Base-by-base conservation (phyloP, 2,329 filamentous ascomycete species). In the Fusarium robinianum region DNA sequence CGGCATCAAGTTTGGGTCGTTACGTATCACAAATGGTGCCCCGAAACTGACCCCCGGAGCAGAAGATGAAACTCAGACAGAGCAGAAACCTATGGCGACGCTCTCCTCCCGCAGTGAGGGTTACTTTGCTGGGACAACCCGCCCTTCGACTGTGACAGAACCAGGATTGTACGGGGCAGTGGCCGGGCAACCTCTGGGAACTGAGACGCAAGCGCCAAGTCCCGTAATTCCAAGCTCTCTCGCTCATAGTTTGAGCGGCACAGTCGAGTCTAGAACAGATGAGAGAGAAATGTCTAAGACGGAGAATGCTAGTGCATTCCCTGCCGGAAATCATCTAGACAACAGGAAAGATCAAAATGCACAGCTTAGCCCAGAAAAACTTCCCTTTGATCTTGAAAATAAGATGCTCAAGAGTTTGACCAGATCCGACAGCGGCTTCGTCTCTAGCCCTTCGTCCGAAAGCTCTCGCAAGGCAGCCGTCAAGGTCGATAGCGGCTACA, bases 401-500 rank as follows among this genome's bases (percentile, higher is more conserved):
- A 52, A 53, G 44, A 43, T 56, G 26, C 32, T 55, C 24, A 57
- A 55, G 25, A 51, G 43, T 6, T 31, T 67, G 22, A 49, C 43
- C 8, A 62, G 64, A 32, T 59, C 64, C 12, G 77, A 80, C 45
- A 81, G 78, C 48, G 78, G 76, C 3, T 70, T 78, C 30, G 64
- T 72, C 18, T 72, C 74, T 2, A 76, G 71, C 39, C 72, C 73
- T 5, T 68, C 68, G 2, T 72, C 71, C 4, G 70, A 73, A 35
- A 63, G 54, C 10, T 69, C 72, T 1, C 66, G 66, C 11, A 75
- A 72, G 41, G 64, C 74, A 5, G 64, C 80, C n/a, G 72, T 75
- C 21, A 81, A 81, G 49, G 74, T 78, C 25, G 80, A 84, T 56
- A 83, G 79, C 17, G 80, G 80, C 11, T 84, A 84, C 55, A 79